Evolutionary conservation across 208 protist genomes (phyloP), one percentile per base, ranked within the genome.

Genomic region (Leishmania martiniquensis): DNA sequence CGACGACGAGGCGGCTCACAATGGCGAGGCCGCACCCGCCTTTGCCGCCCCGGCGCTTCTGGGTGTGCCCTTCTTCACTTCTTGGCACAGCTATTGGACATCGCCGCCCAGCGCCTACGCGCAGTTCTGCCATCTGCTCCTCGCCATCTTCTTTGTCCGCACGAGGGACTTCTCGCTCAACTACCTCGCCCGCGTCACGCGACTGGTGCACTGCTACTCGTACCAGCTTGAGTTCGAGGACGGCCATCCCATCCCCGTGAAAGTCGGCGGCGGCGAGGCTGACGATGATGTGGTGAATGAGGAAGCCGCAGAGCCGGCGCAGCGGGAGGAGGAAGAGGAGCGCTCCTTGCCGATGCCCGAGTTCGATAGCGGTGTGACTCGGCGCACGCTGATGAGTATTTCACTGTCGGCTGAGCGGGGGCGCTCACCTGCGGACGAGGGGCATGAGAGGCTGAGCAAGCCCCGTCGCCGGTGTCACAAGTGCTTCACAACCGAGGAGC

Each of bases 161-260:
- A 81, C 78, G 9, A 77, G 75, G 57, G 81, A 87, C 75, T 75
- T 81, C 70, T 86, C 82, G 51, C 78, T 85, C 34, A 90, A 90
- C 77, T 85, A 90, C 81, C 72, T 78, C 37, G 86, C 86, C 32
- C 86, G 86, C 10, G 80, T 90, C 32, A 71, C 80, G 69, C 86
- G 84, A 78, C 75, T 90, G 20, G 78, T 88, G 75, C 80, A 84
- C 72, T 82, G 82, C 82, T 89, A 80, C 73, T 52, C 76, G 34
- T 82, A 76, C 44, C 76, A 85, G 66, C 72, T 85, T 13, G 72
- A 78, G 32, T 60, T 20, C 7, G 60, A 66, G 60, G 77, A 81
- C 10, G 76, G 81, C 9, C 67, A 66, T 45, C 76, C 81, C 42
- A 81, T 85, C 32, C 67, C 60, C 4, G 76, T 81, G 73, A 77